Evolutionary conservation across 2,329 filamentous ascomycete species (phyloP).

Genomic region (Phialophora chinensis): DNA sequence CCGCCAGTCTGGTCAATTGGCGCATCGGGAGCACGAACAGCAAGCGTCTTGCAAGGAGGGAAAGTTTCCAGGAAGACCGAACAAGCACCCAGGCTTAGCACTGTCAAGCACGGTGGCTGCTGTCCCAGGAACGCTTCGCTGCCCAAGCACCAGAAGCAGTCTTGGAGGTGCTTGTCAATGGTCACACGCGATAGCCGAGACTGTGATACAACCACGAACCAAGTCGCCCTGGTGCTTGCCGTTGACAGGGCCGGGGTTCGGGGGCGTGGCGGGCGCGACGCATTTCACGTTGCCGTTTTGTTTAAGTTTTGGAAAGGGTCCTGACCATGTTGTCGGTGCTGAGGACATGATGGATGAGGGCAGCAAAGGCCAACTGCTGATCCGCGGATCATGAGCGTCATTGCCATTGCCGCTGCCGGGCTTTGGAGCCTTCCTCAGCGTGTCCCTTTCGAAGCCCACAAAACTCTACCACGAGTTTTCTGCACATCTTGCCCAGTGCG

Average conservation of each 20-base stretch:
- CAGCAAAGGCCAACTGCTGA: not conserved
- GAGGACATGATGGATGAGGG: not conserved
- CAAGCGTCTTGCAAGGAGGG: not conserved
- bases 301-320: not conserved
- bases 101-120: not conserved
- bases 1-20: not conserved
- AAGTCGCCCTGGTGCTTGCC: not conserved
- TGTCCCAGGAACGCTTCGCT: not conserved
- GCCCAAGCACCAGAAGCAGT: slow-evolving; percentile 4
- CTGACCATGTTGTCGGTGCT: slow-evolving; percentile 2
- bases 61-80: not conserved
- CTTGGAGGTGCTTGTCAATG: slow-evolving; percentile 2
- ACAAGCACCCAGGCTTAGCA: slow-evolving; percentile 7
- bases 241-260: not conserved
- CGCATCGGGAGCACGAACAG: not conserved
- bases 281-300: not conserved
- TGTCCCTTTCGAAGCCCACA: not conserved
- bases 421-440: not conserved
- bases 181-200: not conserved
- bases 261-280: not conserved
- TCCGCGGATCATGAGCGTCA: not conserved
- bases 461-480: not conserved
- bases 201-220: not conserved
- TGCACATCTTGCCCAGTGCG: not conserved
- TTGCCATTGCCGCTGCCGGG: not conserved